A percentile compares a stretch with the other conserved stretches of the same genome.
Evolutionary conservation across 176 grass and related monocot species (phyloP).

Genomic region (Thinopyrum elongatum): DNA sequence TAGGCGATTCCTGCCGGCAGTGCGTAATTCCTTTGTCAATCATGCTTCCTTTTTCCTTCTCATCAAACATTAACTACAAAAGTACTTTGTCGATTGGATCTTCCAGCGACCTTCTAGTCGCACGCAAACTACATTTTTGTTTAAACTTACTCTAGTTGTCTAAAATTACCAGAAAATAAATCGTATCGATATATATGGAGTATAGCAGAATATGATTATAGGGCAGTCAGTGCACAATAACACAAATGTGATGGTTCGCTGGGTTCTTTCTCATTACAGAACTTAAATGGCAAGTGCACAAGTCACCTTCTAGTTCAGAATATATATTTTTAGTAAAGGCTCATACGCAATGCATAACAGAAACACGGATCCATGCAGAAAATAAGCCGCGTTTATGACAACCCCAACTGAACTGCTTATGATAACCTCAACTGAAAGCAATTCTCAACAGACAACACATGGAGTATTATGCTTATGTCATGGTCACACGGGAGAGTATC

Average conservation of each 20-base stretch:
- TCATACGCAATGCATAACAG: not conserved
- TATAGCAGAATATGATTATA: not conserved
- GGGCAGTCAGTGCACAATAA: not conserved
- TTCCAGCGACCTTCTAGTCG: not conserved
- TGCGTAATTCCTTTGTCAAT: too few relatives aligned
- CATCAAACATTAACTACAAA: not conserved
- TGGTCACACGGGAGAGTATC: not conserved
- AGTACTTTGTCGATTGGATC: not conserved
- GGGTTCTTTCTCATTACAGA: not conserved
- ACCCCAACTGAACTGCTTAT: slow-evolving; percentile 23
- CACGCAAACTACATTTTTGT: not conserved
- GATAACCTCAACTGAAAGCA: slow-evolving; percentile 30
- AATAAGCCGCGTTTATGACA: slow-evolving; percentile 6
- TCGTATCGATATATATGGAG: not conserved
- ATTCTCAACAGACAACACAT: not conserved
- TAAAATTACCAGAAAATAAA: not conserved
- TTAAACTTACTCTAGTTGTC: too few relatives aligned
- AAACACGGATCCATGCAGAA: not conserved
- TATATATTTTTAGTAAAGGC: not conserved
- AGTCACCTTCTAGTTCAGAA: not conserved
- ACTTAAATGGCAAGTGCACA: slow-evolving; percentile 1
- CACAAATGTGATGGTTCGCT: not conserved
- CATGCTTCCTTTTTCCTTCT: too few relatives aligned
- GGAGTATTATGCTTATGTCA: slow-evolving; percentile 4
- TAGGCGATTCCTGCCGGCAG: too few relatives aligned